Evolutionary conservation across 139 green algal genomes (phyloP).

Genomic region (Limnomonas spitsbergensis): DNA sequence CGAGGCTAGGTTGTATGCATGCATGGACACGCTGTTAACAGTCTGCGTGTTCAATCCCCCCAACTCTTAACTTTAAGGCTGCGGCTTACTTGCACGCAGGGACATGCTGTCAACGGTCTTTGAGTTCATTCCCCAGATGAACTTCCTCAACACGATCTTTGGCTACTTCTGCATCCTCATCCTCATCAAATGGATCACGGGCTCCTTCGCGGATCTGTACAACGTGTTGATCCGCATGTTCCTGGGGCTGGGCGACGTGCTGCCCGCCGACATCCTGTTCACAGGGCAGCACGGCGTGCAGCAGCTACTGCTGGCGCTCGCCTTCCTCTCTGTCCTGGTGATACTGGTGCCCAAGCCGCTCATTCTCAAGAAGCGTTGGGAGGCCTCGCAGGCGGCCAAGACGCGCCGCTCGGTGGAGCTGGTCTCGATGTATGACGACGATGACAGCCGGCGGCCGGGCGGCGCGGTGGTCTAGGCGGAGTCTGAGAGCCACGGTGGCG

Average conservation of each 20-base stretch:
- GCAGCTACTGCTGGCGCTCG: constrained; percentile 77
- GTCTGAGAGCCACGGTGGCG: background rate
- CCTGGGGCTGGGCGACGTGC: constrained; percentile 62
- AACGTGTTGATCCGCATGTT: constrained; percentile 99
- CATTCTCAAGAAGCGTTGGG: constrained; percentile 84
- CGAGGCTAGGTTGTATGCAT: too few species aligned
- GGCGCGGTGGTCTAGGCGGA: background rate
- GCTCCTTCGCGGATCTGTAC: constrained; percentile 89
- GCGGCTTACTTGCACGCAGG: too few species aligned
- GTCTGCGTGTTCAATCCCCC: too few species aligned
- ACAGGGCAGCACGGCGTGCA: constrained; percentile 43
- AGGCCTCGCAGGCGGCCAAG: constrained; percentile 31
- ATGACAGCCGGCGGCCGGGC: background rate
- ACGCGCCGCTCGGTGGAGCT: background rate
- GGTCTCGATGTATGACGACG: background rate
- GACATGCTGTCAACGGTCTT: constrained; percentile 82
- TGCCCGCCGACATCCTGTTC: constrained; percentile 40
- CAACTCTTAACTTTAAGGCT: too few species aligned
- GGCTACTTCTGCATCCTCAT: constrained; percentile 96
- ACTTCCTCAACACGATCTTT: constrained; percentile 96
- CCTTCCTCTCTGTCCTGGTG: constrained; percentile 83
- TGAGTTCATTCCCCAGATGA: constrained; percentile 89
- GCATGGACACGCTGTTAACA: too few species aligned
- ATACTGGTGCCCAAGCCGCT: constrained; percentile 98
- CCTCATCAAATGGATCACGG: constrained; percentile 87